These are phyloP conservation scores for Croton laevigatus DNA, from an alignment of 441 rosid species.

Conservation along the genomic window DNA sequence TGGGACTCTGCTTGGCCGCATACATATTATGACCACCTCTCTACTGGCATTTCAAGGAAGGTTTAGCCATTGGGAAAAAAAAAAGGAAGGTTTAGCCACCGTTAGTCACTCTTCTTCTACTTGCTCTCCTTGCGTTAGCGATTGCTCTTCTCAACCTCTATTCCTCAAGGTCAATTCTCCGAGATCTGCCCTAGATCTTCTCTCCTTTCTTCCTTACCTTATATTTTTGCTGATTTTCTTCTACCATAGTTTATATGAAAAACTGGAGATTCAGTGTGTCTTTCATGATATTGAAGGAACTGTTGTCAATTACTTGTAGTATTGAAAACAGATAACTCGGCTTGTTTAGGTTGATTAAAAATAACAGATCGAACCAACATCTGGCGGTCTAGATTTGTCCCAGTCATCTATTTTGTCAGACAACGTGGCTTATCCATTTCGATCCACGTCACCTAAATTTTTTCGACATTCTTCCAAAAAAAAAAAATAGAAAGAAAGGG, in stretches of 20 bases:
- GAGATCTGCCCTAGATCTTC: constrained; percentile 31
- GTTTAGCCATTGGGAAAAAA: too few relatives aligned
- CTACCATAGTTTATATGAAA: background rate
- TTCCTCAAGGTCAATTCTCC: constrained; percentile 56
- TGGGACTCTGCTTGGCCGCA: constrained; percentile 60
- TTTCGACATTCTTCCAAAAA: background rate
- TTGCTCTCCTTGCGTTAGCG: constrained; percentile 71
- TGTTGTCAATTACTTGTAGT: background rate
- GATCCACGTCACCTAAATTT: background rate
- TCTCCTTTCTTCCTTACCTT: background rate
- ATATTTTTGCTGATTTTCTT: background rate
- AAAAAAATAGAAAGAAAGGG: too few relatives aligned
- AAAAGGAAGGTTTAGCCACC: too few relatives aligned
- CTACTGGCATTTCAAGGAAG: constrained; percentile 90
- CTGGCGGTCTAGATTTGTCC: background rate
- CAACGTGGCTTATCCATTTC: background rate
- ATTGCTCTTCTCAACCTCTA: constrained; percentile 80
- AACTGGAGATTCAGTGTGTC: background rate
- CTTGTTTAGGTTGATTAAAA: too few relatives aligned
- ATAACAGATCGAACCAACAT: background rate
- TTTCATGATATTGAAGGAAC: background rate
- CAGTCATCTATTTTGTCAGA: background rate
- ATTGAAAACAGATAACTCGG: background rate
- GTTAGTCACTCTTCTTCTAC: constrained; percentile 41
- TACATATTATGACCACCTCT: constrained; percentile 91